Evolutionary conservation across 2,329 filamentous ascomycete species (phyloP).

Genomic region (Cladophialophora immunda): DNA sequence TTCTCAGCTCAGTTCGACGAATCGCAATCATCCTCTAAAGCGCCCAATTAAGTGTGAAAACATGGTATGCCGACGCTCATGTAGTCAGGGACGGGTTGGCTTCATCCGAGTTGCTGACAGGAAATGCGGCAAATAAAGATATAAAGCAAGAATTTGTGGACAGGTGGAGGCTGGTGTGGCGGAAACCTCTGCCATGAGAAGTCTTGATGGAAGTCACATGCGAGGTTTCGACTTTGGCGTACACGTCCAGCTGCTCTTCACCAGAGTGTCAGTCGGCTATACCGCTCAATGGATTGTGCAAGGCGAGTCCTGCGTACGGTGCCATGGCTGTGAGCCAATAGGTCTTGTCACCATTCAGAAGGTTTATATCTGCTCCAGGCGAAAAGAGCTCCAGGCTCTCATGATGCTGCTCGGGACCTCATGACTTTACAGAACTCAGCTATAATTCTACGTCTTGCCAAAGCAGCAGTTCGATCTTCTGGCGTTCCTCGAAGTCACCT

Average conservation of each 20-base stretch:
- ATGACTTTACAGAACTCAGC: neutral
- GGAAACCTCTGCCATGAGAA: neutral
- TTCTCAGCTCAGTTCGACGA: neutral
- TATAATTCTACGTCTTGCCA: neutral
- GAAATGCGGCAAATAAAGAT: neutral
- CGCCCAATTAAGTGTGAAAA: slow-evolving; percentile 5
- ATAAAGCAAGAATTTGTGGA: neutral
- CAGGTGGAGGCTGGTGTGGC: neutral
- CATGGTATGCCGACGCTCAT: neutral
- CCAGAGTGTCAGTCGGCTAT: neutral
- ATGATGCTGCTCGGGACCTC: neutral
- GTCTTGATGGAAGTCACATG: neutral
- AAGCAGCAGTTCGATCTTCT: neutral
- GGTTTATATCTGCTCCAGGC: neutral
- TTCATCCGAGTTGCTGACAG: neutral
- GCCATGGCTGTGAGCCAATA: neutral
- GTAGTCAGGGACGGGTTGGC: neutral
- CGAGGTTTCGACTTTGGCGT: neutral
- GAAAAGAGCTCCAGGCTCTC: neutral
- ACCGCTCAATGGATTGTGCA: neutral
- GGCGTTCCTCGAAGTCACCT: neutral
- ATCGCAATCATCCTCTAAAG: slow-evolving; percentile 5
- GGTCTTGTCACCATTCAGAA: neutral
- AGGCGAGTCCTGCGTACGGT: neutral
- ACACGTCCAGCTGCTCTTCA: neutral